Evolutionary conservation across 805 yeast species (phyloP).

Genomic region (Zygotorulaspora danielsina): DNA sequence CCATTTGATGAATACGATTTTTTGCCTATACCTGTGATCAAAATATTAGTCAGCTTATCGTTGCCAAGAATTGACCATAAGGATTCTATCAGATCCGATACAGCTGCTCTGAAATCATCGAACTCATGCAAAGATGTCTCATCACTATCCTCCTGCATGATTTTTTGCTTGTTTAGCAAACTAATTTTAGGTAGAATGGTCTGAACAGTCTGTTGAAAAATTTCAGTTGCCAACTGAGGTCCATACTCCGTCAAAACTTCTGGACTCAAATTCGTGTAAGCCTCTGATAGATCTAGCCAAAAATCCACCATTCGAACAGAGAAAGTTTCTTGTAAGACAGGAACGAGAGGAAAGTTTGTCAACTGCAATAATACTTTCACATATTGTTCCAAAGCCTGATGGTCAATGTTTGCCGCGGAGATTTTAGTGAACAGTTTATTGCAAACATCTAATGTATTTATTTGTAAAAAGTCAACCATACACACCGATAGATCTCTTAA

Average conservation of each 20-base stretch:
- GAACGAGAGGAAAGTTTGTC: slow-evolving; percentile 53
- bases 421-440: slow-evolving; percentile 32
- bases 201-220: slow-evolving; percentile 51
- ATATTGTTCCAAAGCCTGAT: slow-evolving; percentile 31
- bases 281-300: slow-evolving; percentile 66
- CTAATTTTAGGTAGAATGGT: slow-evolving; percentile 69
- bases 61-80: slow-evolving; percentile 62
- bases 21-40: slow-evolving; percentile 29
- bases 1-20: slow-evolving; percentile 10
- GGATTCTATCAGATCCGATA: slow-evolving; percentile 71
- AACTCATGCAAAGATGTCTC: slow-evolving; percentile 46
- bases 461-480: slow-evolving; percentile 33
- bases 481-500: slow-evolving; percentile 34
- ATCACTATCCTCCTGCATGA: slow-evolving; percentile 32
- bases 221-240: slow-evolving; percentile 33
- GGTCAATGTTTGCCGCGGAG: slow-evolving; percentile 7
- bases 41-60: slow-evolving; percentile 31
- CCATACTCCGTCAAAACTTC: slow-evolving; percentile 29
- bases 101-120: slow-evolving; percentile 62
- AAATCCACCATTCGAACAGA: slow-evolving; percentile 55
- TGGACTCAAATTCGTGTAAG: slow-evolving; percentile 40
- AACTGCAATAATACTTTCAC: slow-evolving; percentile 48
- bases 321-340: slow-evolving; percentile 56
- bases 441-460: slow-evolving; percentile 32
- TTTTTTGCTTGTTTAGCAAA: slow-evolving; percentile 37